These are phyloP conservation scores for Teunomyces lycoperdinae DNA, from an alignment of 805 yeast species.

Conservation along the genomic window DNA sequence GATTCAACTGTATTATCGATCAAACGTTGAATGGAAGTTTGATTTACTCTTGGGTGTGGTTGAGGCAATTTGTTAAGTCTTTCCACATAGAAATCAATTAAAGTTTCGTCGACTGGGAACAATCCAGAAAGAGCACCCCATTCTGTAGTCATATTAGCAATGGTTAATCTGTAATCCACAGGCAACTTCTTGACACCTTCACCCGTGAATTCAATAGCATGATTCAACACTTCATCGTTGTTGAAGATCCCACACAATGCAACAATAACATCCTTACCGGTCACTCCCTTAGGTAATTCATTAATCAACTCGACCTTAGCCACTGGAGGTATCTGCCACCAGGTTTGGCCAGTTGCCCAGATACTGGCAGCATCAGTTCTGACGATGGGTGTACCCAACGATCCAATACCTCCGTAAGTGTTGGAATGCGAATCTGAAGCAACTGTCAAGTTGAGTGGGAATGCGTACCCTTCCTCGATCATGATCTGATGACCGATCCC, in stretches of 20 bases:
- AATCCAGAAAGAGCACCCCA: constrained; percentile 98
- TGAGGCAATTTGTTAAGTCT: constrained; percentile 59
- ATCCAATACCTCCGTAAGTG: constrained; percentile 95
- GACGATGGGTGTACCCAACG: constrained; percentile 95
- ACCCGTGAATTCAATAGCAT: constrained; percentile 91
- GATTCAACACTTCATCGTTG: constrained; percentile 88
- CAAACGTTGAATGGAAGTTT: constrained; percentile 53
- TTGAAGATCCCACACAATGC: constrained; percentile 92
- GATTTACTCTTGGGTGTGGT: constrained; percentile 82
- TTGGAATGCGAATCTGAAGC: constrained; percentile 98
- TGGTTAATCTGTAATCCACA: constrained; percentile 83
- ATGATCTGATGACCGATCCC: constrained; percentile 99
- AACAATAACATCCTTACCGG: constrained; percentile 96
- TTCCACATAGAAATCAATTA: constrained; percentile 68
- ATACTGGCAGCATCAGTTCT: constrained; percentile 98
- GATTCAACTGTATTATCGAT: constrained; percentile 45
- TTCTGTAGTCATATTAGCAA: constrained; percentile 97
- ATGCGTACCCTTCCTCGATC: constrained; percentile 99
- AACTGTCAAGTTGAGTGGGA: constrained; percentile 88
- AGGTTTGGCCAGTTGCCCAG: constrained; percentile 99
- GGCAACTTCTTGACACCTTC: constrained; percentile 68
- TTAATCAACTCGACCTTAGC: constrained; percentile 89
- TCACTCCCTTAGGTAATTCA: constrained; percentile 75
- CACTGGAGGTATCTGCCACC: constrained; percentile 99
- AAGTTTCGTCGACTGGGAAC: constrained; percentile 88